Evolutionary conservation across 768 basidiomycete genomes (phyloP).

Genomic region (Suillus luteus): DNA sequence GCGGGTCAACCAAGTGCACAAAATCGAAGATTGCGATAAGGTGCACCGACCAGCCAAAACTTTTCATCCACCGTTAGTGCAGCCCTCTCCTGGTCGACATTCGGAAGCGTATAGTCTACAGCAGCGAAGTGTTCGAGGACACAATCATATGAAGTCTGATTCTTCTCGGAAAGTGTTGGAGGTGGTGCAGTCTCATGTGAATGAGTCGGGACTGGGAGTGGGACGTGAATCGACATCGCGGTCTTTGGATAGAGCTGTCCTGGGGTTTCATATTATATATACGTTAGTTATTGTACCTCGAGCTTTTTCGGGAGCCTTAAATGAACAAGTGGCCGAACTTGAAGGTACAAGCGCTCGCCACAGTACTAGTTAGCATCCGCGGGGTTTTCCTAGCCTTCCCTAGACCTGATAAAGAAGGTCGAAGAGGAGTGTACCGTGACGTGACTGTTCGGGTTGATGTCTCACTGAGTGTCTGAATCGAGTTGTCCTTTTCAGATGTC

Average conservation of each 20-base stretch:
- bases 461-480: no score
- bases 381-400: neutral
- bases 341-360: neutral
- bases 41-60: slow-evolving; percentile 67
- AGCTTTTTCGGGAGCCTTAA: neutral
- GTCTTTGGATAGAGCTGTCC: neutral
- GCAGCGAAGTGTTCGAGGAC: slow-evolving; percentile 62
- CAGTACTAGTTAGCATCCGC: neutral
- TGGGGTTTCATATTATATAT: slow-evolving; percentile 4
- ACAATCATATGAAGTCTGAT: slow-evolving; percentile 51
- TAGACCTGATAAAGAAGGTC: neutral
- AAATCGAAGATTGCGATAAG: neutral
- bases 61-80: slow-evolving; percentile 64
- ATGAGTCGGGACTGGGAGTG: slow-evolving; percentile 27
- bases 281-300: neutral
- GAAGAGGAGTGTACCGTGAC: neutral
- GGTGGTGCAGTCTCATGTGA: slow-evolving; percentile 35
- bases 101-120: slow-evolving; percentile 54
- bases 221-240: slow-evolving; percentile 17
- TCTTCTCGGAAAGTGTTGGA: slow-evolving; percentile 40
- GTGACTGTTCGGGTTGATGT: neutral
- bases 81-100: slow-evolving; percentile 40
- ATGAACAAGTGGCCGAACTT: neutral
- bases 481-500: no score
- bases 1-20: neutral